Conservation (phyloP, 176 grass and related monocot species). For the Aegilops speltoides region DNA sequence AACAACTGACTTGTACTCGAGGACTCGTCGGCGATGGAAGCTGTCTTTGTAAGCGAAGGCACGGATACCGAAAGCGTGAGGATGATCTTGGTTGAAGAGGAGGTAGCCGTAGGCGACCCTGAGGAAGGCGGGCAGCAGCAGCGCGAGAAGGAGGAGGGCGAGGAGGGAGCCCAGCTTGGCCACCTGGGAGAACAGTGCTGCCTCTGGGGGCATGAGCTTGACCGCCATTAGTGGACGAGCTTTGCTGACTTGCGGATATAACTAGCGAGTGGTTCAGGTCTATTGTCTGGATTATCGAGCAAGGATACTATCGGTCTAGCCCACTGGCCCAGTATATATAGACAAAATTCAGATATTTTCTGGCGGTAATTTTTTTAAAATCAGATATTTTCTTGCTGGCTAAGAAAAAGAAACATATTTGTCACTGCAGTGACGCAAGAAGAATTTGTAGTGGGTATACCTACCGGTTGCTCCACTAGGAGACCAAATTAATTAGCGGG, state of each 20-base stretch:
- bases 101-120: conserved; percentile 8
- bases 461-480: too few species aligned
- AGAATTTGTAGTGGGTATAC: too few species aligned
- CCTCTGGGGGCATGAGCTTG: neutral
- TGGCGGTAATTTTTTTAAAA: too few species aligned
- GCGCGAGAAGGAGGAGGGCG: neutral
- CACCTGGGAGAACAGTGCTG: neutral
- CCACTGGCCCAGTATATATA: neutral
- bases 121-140: conserved; percentile 10
- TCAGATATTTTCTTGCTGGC: neutral
- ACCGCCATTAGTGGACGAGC: neutral
- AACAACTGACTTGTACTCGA: too few species aligned
- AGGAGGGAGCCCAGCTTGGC: conserved; percentile 18
- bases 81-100: conserved; percentile 15
- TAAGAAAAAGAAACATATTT: too few species aligned
- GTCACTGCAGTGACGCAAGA: too few species aligned
- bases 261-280: neutral
- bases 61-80: neutral
- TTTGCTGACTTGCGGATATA: neutral
- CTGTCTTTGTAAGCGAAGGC: neutral
- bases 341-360: neutral
- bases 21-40: neutral
- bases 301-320: neutral
- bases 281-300: neutral
- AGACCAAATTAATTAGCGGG: too few species aligned